Evolutionary conservation across 1,284 basidiomycete genomes (phyloP).

Genomic region (Ustilago lituana): DNA sequence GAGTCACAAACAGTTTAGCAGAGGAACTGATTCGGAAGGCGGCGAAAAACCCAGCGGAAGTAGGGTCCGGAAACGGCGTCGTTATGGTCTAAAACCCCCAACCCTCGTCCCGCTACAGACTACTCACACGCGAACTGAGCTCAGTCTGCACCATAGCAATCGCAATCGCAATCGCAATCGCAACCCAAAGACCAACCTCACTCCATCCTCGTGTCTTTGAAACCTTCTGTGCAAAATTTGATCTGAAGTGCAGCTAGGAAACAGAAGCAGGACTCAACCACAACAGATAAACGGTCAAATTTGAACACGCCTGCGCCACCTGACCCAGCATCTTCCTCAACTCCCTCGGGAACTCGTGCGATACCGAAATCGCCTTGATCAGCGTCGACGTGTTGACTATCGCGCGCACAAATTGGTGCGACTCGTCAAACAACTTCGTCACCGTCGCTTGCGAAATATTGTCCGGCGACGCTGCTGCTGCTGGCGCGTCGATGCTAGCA

Average conservation of each 20-base stretch:
- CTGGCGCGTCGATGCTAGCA: background rate
- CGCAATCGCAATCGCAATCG: too few species aligned
- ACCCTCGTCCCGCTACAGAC: too few species aligned
- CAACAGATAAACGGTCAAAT: conserved; percentile 58
- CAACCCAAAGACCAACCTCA: too few species aligned
- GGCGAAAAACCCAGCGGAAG: conserved; percentile 33
- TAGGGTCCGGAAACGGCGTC: conserved; percentile 60
- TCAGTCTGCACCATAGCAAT: too few species aligned
- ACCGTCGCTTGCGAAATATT: conserved; percentile 30
- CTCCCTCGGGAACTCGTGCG: conserved; percentile 53
- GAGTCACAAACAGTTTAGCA: conserved; percentile 9
- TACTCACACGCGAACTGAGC: too few species aligned
- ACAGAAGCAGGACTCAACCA: conserved; percentile 41
- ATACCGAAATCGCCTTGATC: conserved; percentile 50
- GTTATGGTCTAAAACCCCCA: conserved; percentile 61
- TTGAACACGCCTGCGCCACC: conserved; percentile 55
- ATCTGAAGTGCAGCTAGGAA: too few species aligned
- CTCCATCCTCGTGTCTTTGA: too few species aligned
- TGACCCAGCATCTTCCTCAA: conserved; percentile 51
- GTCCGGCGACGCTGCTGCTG: conserved; percentile 15
- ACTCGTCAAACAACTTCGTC: conserved; percentile 50
- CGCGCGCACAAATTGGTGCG: conserved; percentile 56
- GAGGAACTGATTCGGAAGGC: conserved; percentile 32
- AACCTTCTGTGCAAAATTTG: too few species aligned
- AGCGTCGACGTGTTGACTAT: conserved; percentile 58